Evolutionary conservation across 208 protist species (phyloP).

Genomic region (Trypanosoma vivax): DNA sequence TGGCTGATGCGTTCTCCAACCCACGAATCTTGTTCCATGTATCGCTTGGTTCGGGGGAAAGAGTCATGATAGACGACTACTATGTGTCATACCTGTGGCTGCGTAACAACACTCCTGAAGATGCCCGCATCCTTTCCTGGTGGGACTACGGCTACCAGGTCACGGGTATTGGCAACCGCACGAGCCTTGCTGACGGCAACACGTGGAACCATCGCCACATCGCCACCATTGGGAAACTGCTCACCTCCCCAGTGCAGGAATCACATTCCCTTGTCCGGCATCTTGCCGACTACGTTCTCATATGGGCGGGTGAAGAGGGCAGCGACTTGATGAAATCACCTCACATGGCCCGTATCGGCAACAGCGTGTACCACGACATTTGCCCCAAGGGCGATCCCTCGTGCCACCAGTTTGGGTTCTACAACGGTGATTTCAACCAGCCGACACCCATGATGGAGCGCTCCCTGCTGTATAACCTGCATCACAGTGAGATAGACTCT

Average conservation of each 20-base stretch:
- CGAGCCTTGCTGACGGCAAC: constrained; percentile 97
- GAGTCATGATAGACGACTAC: constrained; percentile 95
- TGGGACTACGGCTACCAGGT: constrained; percentile 99
- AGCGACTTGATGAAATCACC: constrained; percentile 58
- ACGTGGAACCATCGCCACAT: constrained; percentile 99
- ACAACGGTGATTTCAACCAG: constrained; percentile 1
- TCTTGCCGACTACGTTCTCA: constrained; percentile 96
- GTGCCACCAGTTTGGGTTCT: constrained; percentile 42
- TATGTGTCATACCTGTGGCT: constrained; percentile 96
- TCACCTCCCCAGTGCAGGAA: constrained; percentile 76
- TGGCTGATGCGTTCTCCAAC: constrained; percentile 4
- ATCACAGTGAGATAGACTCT: constrained; percentile 4
- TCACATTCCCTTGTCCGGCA: constrained; percentile 88
- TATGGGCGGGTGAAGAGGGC: constrained; percentile 37
- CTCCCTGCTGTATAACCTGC: constrained; percentile 63
- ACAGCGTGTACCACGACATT: constrained; percentile 69
- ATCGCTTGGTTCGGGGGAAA: constrained; percentile 14
- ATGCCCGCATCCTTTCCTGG: constrained; percentile 95
- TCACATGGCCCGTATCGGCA: constrained; percentile 53
- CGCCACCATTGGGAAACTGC: constrained; percentile 91
- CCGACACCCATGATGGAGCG: constrained; percentile 38
- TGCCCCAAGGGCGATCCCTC: constrained; percentile 53
- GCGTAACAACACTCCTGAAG: constrained; percentile 84
- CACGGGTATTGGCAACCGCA: constrained; percentile 94
- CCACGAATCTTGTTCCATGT: constrained; percentile 26